Base-by-base conservation (phyloP, 257 asterid genomes). In the Solanum megistacrolobum region DNA sequence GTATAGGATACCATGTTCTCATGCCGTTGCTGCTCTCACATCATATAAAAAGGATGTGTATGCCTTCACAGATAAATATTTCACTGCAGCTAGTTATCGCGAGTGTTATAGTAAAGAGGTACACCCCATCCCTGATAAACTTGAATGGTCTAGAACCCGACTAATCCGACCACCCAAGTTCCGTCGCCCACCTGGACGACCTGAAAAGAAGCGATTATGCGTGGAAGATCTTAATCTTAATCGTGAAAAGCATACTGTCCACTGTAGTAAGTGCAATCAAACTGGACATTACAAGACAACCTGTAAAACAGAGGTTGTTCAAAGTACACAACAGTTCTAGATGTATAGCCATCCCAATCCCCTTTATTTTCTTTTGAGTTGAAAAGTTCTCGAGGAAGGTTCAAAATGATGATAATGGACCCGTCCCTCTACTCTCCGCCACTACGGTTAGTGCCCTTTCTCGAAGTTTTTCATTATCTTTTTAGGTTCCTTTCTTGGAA, bases 261-360 rank as follows among this genome's bases (percentile, higher is more conserved):
- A 89, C 27, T 94, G 98, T 60, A 93, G 95, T 60, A 90, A 93
- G 38, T 95, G 98, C 88, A 94, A 93, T 87, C 95, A 89, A 87
- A 91, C 95, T 2, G 98, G 98, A 35, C 97, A 95, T 68, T 95
- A 94, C 68, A 94, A 95, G 91, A 94, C 95, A 25, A 95, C 96
- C 88, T 94, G 98, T 93, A 95, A 92, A 89, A 89, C 91, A 36
- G 95, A 86, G 74, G 87, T 36, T 31, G 87, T 87, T 86, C 84
- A 89, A 90, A 88, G 92, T 78, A 81, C 93, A 83, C 91, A 89
- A 43, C 88, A 89, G 72, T 90, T 88, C 7, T 92, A 89, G 92
- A 62, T 87, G 79, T 81, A 86, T 86, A 87, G 88, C 35, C 4
- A 39, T 1, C 60, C 83, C 83, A 20, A 2, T 14, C 11, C 83